Evolutionary conservation across 2,329 filamentous ascomycete genomes (phyloP).

Genomic region (Cladosporium sp.): DNA sequence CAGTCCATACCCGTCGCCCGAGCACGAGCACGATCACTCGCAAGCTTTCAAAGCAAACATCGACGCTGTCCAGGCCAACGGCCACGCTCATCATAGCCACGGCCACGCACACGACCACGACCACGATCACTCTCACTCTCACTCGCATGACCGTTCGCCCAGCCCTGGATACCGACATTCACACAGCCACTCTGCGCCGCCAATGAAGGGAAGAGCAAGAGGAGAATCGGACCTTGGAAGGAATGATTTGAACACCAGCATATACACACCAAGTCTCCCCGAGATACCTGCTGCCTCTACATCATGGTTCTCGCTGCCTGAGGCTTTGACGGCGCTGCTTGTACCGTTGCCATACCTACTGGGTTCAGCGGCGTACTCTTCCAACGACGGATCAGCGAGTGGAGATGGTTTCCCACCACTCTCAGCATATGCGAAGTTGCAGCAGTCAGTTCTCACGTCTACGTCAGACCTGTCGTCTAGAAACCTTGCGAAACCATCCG

Average conservation of each 20-base stretch:
- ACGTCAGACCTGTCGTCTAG: slow-evolving; percentile 20
- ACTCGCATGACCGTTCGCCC: slow-evolving; percentile 29
- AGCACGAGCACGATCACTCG: slow-evolving; percentile 22
- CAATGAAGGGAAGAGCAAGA: slow-evolving; percentile 43
- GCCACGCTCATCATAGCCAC: slow-evolving; percentile 19
- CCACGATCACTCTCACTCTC: slow-evolving; percentile 21
- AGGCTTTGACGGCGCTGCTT: slow-evolving; percentile 54
- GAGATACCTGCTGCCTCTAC: slow-evolving; percentile 27
- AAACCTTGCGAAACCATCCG: slow-evolving; percentile 24
- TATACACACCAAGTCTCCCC: slow-evolving; percentile 27
- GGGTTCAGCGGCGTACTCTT: slow-evolving; percentile 49
- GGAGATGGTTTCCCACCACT: slow-evolving; percentile 34
- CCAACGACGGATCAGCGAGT: slow-evolving; percentile 24
- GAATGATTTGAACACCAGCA: slow-evolving; percentile 28
- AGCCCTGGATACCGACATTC: slow-evolving; percentile 24
- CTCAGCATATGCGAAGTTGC: slow-evolving; percentile 35
- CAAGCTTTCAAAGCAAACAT: slow-evolving; percentile 28
- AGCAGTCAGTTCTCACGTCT: slow-evolving; percentile 29
- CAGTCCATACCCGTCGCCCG: slow-evolving; percentile 32
- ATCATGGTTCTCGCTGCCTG: slow-evolving; percentile 43
- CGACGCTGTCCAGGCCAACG: slow-evolving; percentile 29
- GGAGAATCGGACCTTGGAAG: slow-evolving; percentile 51
- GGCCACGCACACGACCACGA: slow-evolving; percentile 24
- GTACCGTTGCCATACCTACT: slow-evolving; percentile 53
- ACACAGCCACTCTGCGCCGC: slow-evolving; percentile 30